phyloP scores from a whole-genome alignment of 1,284 basidiomycete genomes.

The Neolentinus lepideus region DNA sequence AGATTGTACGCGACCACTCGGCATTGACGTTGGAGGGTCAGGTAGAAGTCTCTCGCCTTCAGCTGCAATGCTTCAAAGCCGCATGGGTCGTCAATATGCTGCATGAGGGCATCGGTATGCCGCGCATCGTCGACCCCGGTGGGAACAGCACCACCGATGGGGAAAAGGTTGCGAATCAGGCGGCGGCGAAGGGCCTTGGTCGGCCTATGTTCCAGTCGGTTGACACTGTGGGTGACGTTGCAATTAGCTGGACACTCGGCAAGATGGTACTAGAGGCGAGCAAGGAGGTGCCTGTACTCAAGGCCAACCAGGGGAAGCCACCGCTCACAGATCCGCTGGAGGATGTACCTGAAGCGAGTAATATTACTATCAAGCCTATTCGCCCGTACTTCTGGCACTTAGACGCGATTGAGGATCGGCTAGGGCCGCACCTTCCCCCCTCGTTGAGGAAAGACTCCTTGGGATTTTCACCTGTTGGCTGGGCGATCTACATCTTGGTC shows the following conservation, averaged over 20 bases:
- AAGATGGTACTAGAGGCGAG: slow-evolving; percentile 98
- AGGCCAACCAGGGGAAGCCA: slow-evolving; percentile 26
- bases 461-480: slow-evolving; percentile 60
- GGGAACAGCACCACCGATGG: slow-evolving; percentile 61
- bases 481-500: slow-evolving; percentile 45
- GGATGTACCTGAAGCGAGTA: slow-evolving; percentile 32
- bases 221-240: slow-evolving; percentile 87
- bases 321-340: slow-evolving; percentile 68
- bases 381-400: slow-evolving; percentile 55
- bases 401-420: slow-evolving; percentile 50
- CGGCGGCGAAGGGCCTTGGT: slow-evolving; percentile 75
- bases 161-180: slow-evolving; percentile 66
- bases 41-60: slow-evolving; percentile 78
- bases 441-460: slow-evolving; percentile 53
- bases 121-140: slow-evolving; percentile 80
- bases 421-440: slow-evolving; percentile 55
- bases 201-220: slow-evolving; percentile 84
- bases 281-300: slow-evolving; percentile 61
- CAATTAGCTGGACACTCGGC: slow-evolving; percentile 96
- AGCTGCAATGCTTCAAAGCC: slow-evolving; percentile 99
- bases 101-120: slow-evolving; percentile 94
- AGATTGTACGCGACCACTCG: slow-evolving; percentile 61
- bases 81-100: slow-evolving; percentile 97
- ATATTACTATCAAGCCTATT: slow-evolving; percentile 51
- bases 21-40: slow-evolving; percentile 30